Evolutionary conservation across 2,329 filamentous ascomycete genomes (phyloP), one percentile per base, ranked within the genome.

Genomic region (Chrysosporium queenslandicum): DNA sequence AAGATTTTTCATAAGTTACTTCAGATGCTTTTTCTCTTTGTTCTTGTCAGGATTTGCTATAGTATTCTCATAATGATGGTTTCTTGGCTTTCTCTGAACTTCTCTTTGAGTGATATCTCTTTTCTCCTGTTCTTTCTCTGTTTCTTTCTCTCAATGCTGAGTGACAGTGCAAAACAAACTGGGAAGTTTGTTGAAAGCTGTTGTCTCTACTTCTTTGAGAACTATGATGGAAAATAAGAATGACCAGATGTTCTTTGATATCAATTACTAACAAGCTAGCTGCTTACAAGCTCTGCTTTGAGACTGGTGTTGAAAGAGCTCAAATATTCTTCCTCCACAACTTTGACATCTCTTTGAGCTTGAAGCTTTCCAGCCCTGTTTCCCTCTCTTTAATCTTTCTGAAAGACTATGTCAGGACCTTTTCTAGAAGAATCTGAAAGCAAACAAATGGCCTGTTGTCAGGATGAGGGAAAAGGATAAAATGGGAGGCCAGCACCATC

Each of bases 131-230:
- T 16, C 40, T 42, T 42, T 42, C 40, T 42, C 37, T 40, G 7
- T 21, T 40, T 40, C 40, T 42, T 42, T 42, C 18, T 42, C n/a
- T 42, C 40, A 42, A 42, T 42, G 40, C 40, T 42, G 40, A 42
- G 18, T 42, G 40, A 42, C 40, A 21, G 16, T 42, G 40, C 40
- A 8, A 42, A 42, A 42, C 40, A 42, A 42, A 42, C 40, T 42
- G 40, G 40, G 40, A 42, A 42, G 40, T 42, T 42, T 42, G 40
- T 42, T 42, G 40, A 42, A 42, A 20, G 14, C 40, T 42, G 40
- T 42, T 42, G 40, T 42, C 40, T 42, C 18, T 42, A 42, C 40
- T 42, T 42, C 40, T 42, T 42, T 42, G 40, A 9, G 40, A 16
- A 14, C 40, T 42, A 9, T 42, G 40, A 42, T 27, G 16, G 21